Base-by-base conservation (phyloP, 768 basidiomycete genomes). In the Neoboletus subvelutipes region DNA sequence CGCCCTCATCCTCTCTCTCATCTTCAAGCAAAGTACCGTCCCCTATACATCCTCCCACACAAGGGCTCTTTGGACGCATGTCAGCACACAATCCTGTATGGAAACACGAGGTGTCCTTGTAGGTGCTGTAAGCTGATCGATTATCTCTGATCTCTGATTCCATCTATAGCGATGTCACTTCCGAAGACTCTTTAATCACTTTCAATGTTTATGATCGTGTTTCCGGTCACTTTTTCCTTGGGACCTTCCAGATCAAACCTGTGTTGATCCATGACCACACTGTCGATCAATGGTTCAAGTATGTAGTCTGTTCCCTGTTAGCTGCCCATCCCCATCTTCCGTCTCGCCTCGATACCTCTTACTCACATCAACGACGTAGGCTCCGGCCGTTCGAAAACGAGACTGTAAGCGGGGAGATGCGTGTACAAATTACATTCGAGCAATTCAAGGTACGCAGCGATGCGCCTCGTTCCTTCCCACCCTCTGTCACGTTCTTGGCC, bases 91-190 rank as follows among this genome's bases (percentile, higher is more conserved):
- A 94, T 77, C 96, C 97, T 12, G 87, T 95, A 22, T 99, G 97
- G 97, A 99, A 99, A 76, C 96, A 98, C 71, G 90, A 98, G 72
- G 97, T 98, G 34, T 87, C 92, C 43, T 99, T 99, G 96, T 98
- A 74, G 75, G 95, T 82, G 31, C 52, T 60, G 26, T 62, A 31
- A 22, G 28, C 43, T 22, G 15, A 49, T 56, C 51, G 62, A 58
- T 53, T 42, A 50, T 56, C 43, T 57, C 31, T 52, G 41, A 56
- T 69, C 50, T 63, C 57, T 62, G 48, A 67, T 56, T 54, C 54
- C 61, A 50, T 66, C 53, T 15, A 36, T 72, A 98, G 96, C 80
- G 97, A 99, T 74, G 90, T 98, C 52, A 98, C 92, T 28, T 92
- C 92, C 12, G 87, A 91, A 63, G 80, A 85, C 47, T 95, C 93